phyloP scores from a whole-genome alignment of 1,139 yeast genomes.

The Nadsonia starkeyi-henricii region DNA sequence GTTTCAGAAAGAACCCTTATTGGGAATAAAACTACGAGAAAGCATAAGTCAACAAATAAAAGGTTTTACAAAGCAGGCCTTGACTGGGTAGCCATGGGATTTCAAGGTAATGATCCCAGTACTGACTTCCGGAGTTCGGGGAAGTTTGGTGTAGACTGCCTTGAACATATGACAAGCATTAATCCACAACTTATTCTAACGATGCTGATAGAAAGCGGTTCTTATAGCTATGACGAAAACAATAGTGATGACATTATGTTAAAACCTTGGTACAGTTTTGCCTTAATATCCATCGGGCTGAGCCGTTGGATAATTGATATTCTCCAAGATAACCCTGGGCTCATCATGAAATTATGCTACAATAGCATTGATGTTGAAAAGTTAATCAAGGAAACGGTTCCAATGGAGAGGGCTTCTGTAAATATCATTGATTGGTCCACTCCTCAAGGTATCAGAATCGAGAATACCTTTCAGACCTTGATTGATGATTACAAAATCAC shows the following conservation, averaged over 20 bases:
- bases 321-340: conserved; percentile 9
- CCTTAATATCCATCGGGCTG: conserved; percentile 25
- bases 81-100: conserved; percentile 26
- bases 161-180: conserved; percentile 15
- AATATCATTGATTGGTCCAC: background rate
- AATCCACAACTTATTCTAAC: background rate
- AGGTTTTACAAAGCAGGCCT: conserved; percentile 10
- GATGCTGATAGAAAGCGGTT: conserved; percentile 18
- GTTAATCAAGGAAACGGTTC: background rate
- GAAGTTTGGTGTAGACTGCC: conserved; percentile 19
- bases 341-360: conserved; percentile 1
- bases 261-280: conserved; percentile 25
- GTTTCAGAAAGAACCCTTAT: background rate
- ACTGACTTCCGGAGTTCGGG: conserved; percentile 28
- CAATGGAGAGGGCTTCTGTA: background rate
- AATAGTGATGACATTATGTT: conserved; percentile 4
- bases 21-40: background rate
- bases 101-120: conserved; percentile 26
- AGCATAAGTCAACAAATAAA: background rate
- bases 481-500: conserved; percentile 5
- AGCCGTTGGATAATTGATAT: conserved; percentile 14
- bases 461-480: background rate
- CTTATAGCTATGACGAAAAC: conserved; percentile 7
- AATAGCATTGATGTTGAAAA: background rate
- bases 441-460: background rate